These are phyloP conservation scores for Fusarium citri DNA, from an alignment of 2,329 filamentous ascomycete genomes.

Conservation along the genomic window DNA sequence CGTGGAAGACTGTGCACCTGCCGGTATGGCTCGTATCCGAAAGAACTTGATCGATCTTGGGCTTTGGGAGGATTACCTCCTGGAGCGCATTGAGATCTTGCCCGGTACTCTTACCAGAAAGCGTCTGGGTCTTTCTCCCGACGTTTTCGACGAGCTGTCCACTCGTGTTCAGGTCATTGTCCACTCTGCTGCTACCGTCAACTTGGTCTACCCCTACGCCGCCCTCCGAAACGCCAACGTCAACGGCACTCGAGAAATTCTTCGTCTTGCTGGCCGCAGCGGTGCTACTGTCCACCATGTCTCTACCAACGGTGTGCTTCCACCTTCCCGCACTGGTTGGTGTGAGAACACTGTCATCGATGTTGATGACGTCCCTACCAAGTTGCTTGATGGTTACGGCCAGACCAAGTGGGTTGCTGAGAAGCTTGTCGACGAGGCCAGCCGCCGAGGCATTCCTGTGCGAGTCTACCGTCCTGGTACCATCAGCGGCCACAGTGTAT, in stretches of 20 bases:
- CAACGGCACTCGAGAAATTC: conserved; percentile 79
- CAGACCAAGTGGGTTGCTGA: conserved; percentile 88
- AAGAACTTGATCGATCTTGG: conserved; percentile 82
- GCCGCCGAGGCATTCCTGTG: conserved; percentile 74
- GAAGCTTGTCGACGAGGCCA: conserved; percentile 77
- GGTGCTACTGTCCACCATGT: conserved; percentile 82
- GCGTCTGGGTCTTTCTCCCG: conserved; percentile 74
- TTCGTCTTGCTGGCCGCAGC: conserved; percentile 74
- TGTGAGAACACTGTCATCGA: conserved; percentile 74
- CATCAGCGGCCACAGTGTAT: conserved; percentile 80
- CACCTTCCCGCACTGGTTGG: conserved; percentile 77
- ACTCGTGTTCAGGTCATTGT: conserved; percentile 77
- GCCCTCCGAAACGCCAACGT: conserved; percentile 80
- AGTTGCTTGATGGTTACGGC: conserved; percentile 78
- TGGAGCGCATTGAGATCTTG: conserved; percentile 81
- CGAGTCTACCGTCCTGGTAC: conserved; percentile 80
- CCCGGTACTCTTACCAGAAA: conserved; percentile 78
- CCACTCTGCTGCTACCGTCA: conserved; percentile 82
- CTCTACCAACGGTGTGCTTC: conserved; percentile 83
- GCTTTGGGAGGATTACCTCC: conserved; percentile 80
- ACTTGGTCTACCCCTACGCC: conserved; percentile 84
- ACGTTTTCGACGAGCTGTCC: conserved; percentile 74
- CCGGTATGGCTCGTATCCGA: conserved; percentile 77
- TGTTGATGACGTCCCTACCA: conserved; percentile 75
- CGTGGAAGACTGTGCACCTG: conserved; percentile 70